Conservation (phyloP, 2,329 filamentous ascomycete species). For the Xylariaceae sp. region DNA sequence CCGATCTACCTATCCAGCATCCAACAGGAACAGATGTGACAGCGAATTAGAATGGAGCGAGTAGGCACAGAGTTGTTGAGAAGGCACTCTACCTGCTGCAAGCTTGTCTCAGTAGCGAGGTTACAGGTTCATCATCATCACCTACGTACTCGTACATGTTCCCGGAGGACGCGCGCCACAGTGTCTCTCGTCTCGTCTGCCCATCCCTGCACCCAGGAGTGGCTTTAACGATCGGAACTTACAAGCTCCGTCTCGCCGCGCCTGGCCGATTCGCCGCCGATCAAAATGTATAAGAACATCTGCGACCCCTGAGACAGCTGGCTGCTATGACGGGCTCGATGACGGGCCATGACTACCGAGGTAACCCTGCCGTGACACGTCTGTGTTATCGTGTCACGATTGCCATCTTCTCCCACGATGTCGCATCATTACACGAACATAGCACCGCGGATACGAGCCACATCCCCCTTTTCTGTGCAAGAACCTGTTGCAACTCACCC, state of each 20-base stretch:
- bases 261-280: slow-evolving; percentile 20
- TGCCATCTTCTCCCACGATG: background rate
- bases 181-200: slow-evolving; percentile 12
- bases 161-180: background rate
- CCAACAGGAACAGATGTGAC: background rate
- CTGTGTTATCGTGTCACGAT: background rate
- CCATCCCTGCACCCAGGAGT: background rate
- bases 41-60: no score
- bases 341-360: slow-evolving; percentile 1
- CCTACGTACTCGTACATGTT: background rate
- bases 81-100: no score
- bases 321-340: background rate
- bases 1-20: background rate
- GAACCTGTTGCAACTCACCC: background rate
- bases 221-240: slow-evolving; percentile 20
- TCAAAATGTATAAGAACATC: slow-evolving; percentile 5
- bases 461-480: slow-evolving; percentile 8
- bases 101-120: no score
- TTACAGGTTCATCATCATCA: no score
- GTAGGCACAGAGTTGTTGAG: no score
- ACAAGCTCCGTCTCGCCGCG: slow-evolving; percentile 20
- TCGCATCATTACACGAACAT: slow-evolving; percentile 18
- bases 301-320: slow-evolving; percentile 5
- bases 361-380: slow-evolving; percentile 6
- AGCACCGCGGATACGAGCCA: slow-evolving; percentile 24